phyloP scores from a whole-genome alignment of 805 yeast species.

The Nakazawaea ishiwadae region DNA sequence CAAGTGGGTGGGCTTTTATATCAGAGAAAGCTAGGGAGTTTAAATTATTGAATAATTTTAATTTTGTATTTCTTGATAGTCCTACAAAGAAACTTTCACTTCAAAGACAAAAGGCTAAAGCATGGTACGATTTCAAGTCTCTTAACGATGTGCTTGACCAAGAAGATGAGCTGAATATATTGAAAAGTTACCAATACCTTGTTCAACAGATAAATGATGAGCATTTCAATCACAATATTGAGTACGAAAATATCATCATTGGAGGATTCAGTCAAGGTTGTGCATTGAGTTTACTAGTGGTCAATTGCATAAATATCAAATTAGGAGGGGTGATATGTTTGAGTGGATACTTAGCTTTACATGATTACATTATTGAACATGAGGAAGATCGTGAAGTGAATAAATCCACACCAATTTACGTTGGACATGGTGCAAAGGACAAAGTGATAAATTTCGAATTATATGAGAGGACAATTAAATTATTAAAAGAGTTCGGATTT shows the following conservation, averaged over 20 bases:
- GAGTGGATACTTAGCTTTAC: slow-evolving; percentile 12
- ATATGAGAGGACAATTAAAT: slow-evolving; percentile 7
- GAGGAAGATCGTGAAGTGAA: slow-evolving; percentile 5
- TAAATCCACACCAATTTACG: slow-evolving; percentile 7
- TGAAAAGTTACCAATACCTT: slow-evolving; percentile 7
- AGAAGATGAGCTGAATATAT: slow-evolving; percentile 11
- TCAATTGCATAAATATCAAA: slow-evolving; percentile 6
- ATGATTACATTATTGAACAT: slow-evolving; percentile 8
- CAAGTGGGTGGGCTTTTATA: slow-evolving; percentile 12
- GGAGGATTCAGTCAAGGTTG: slow-evolving; percentile 15
- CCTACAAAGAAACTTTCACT: slow-evolving; percentile 10
- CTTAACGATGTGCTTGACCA: slow-evolving; percentile 7
- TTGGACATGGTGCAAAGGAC: slow-evolving; percentile 12
- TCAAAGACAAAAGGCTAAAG: slow-evolving; percentile 10
- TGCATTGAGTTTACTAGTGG: slow-evolving; percentile 11
- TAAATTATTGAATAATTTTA: slow-evolving; percentile 11
- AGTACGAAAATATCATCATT: slow-evolving; percentile 11
- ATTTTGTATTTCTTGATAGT: slow-evolving; percentile 12
- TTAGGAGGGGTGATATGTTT: slow-evolving; percentile 12
- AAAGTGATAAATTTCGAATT: slow-evolving; percentile 10
- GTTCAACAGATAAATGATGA: slow-evolving; percentile 8
- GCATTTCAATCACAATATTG: slow-evolving; percentile 5
- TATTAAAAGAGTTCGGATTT: slow-evolving; percentile 10
- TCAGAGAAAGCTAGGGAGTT: slow-evolving; percentile 11
- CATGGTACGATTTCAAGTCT: slow-evolving; percentile 14